phyloP scores from a whole-genome alignment of 768 basidiomycete species.

The Lentinus tigrinus region DNA sequence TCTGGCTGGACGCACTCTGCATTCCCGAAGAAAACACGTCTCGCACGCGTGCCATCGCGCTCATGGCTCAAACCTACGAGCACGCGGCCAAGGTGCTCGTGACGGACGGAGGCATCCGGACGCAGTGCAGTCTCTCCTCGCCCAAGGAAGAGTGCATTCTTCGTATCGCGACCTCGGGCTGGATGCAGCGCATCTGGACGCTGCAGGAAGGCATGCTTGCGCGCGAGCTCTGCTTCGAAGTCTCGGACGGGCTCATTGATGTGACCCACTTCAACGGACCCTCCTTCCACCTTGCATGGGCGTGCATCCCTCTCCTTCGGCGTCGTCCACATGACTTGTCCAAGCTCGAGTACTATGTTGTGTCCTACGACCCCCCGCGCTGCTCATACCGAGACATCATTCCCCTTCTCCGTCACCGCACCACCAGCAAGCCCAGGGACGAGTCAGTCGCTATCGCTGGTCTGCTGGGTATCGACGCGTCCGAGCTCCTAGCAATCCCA shows the following conservation, averaged over 20 bases:
- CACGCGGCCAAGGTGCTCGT: slow-evolving; percentile 10
- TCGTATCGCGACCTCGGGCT: slow-evolving; percentile 6
- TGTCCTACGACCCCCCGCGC: neutral
- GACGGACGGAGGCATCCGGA: slow-evolving; percentile 6
- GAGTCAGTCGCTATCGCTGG: slow-evolving; percentile 1
- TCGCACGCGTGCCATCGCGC: slow-evolving; percentile 7
- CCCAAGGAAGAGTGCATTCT: neutral
- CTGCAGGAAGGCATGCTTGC: slow-evolving; percentile 9
- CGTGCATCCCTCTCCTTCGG: neutral
- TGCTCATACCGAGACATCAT: neutral
- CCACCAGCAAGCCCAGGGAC: slow-evolving; percentile 5
- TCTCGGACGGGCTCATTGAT: slow-evolving; percentile 1
- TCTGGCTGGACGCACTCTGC: slow-evolving; percentile 16
- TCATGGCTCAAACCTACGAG: slow-evolving; percentile 14
- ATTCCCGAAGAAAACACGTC: neutral
- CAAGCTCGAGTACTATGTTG: neutral
- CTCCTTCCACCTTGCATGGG: neutral
- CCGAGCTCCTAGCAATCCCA: neutral
- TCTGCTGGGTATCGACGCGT: neutral
- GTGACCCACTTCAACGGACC: neutral
- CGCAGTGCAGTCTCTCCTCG: neutral
- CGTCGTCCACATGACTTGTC: neutral
- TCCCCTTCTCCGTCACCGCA: neutral
- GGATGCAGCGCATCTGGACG: slow-evolving; percentile 15
- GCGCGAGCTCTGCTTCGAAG: slow-evolving; percentile 5